Conservation (phyloP, 108 stramenopile species). For the Chaetoceros tenuissimus region DNA sequence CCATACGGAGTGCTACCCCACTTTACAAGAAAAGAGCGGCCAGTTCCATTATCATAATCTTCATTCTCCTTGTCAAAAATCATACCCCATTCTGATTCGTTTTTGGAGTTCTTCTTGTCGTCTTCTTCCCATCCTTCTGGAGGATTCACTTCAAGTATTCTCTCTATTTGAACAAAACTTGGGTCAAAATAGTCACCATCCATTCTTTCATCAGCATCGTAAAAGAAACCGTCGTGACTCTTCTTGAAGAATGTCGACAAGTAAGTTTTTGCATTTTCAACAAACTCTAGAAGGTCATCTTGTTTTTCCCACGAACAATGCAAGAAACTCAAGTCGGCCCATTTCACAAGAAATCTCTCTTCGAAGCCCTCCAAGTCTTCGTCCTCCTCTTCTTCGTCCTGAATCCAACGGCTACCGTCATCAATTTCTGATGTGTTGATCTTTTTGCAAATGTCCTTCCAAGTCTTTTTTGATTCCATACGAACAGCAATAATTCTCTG, state of each 20-base stretch:
- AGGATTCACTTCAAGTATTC: conserved; percentile 52
- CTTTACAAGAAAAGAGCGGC: conserved; percentile 73
- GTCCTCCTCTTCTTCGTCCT: conserved; percentile 23
- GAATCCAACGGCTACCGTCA: conserved; percentile 69
- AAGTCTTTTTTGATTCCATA: conserved; percentile 37
- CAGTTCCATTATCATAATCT: conserved; percentile 56
- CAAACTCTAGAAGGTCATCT: conserved; percentile 62
- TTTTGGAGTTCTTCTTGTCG: conserved; percentile 3
- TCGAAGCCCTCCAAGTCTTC: conserved; percentile 35
- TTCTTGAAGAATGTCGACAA: conserved; percentile 73
- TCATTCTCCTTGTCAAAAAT: conserved; percentile 57
- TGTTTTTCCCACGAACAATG: conserved; percentile 85
- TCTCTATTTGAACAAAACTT: conserved; percentile 61
- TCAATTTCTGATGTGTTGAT: conserved; percentile 82
- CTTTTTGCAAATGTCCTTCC: conserved; percentile 43
- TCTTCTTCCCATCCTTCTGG: conserved; percentile 15
- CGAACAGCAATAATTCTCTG: conserved; percentile 60
- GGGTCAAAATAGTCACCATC: conserved; percentile 91
- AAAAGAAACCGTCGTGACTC: conserved; percentile 47
- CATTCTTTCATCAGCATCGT: conserved; percentile 67
- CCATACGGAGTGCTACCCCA: conserved; percentile 60
- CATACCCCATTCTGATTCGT: conserved; percentile 34
- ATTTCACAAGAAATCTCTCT: conserved; percentile 83
- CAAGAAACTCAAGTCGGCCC: conserved; percentile 61
- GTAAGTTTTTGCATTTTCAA: conserved; percentile 52